phyloP scores from a whole-genome alignment of 225 moss, liverwort and hornwort species.

The Polytrichum commune region DNA sequence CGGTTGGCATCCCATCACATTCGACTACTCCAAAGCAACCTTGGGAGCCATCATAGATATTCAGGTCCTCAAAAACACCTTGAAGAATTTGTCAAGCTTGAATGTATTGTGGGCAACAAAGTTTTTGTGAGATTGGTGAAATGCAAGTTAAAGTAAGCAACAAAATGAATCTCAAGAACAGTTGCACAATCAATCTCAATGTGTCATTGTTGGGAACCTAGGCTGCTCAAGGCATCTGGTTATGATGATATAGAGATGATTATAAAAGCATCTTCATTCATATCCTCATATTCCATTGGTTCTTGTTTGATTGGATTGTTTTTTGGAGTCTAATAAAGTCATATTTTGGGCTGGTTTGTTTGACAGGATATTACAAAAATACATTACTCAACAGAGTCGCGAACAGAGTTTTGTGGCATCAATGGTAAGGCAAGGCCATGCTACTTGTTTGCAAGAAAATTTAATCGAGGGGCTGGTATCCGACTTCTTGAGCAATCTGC shows the following conservation, averaged over 20 bases:
- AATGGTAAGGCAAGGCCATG: conserved; percentile 78
- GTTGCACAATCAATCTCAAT: too few relatives aligned
- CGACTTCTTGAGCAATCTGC: conserved; percentile 60
- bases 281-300: too few relatives aligned
- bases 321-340: too few relatives aligned
- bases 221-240: conserved; percentile 1
- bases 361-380: conserved; percentile 73
- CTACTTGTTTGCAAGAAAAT: conserved; percentile 96
- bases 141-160: too few relatives aligned
- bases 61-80: conserved; percentile 51
- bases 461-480: conserved; percentile 81
- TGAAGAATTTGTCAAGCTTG: neutral
- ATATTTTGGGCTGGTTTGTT: neutral
- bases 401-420: conserved; percentile 77
- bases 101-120: too few relatives aligned
- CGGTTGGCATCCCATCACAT: conserved; percentile 94
- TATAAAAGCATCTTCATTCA: too few relatives aligned
- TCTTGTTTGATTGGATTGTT: too few relatives aligned
- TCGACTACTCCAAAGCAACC: conserved; percentile 77
- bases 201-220: neutral
- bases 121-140: too few relatives aligned
- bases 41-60: conserved; percentile 76
- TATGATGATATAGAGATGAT: neutral
- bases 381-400: conserved; percentile 69
- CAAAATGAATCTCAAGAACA: too few relatives aligned